Evolutionary conservation across 2,329 filamentous ascomycete species (phyloP).

Genomic region (Stromatinia cepivora): DNA sequence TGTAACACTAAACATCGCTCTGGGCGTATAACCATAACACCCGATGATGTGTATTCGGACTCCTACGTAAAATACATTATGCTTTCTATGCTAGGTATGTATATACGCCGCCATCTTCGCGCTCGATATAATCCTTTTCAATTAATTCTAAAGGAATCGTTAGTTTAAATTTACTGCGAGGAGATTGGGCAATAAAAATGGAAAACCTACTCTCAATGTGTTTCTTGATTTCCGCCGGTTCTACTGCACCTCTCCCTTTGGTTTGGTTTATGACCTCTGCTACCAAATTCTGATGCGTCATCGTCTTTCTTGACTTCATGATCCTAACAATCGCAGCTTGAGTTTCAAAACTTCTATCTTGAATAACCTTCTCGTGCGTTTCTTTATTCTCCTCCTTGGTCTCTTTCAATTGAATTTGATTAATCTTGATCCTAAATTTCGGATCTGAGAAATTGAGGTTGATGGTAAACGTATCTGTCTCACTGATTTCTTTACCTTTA

Average conservation of each 20-base stretch:
- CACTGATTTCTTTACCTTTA: conserved; percentile 75
- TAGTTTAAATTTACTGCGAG: conserved; percentile 34
- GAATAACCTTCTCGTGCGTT: conserved; percentile 85
- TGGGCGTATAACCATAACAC: neutral
- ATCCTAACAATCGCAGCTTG: conserved; percentile 96
- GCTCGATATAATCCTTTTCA: conserved; percentile 90
- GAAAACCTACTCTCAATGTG: conserved; percentile 82
- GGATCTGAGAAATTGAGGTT: conserved; percentile 75
- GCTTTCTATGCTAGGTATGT: conserved; percentile 63
- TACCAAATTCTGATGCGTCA: conserved; percentile 83
- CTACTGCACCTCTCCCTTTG: conserved; percentile 79
- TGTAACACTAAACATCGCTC: neutral
- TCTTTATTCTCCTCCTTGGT: conserved; percentile 93
- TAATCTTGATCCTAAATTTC: conserved; percentile 94
- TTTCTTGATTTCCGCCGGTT: conserved; percentile 86
- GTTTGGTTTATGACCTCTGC: conserved; percentile 92
- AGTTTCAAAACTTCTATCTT: conserved; percentile 92
- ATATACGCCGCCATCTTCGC: conserved; percentile 68
- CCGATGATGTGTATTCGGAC: neutral
- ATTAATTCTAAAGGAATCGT: conserved; percentile 58
- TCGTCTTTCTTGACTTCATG: conserved; percentile 90
- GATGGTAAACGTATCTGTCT: conserved; percentile 80
- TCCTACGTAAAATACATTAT: neutral
- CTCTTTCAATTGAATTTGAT: conserved; percentile 96
- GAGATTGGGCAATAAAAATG: conserved; percentile 17